phyloP scores from a whole-genome alignment of 2,329 filamentous ascomycete species.

The Trichoderma sp. region DNA sequence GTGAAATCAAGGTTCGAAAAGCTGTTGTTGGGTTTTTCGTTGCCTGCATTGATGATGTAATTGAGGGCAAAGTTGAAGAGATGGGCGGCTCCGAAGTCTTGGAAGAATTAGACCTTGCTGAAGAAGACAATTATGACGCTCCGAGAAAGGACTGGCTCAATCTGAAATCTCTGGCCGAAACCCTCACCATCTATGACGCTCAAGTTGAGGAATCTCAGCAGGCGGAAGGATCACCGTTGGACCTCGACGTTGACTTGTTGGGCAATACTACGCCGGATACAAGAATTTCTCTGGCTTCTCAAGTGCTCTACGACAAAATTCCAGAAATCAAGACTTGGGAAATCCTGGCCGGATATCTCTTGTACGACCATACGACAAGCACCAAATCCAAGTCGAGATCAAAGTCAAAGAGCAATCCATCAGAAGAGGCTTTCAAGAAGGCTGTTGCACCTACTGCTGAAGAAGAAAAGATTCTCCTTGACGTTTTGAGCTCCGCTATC shows the following conservation, averaged over 20 bases:
- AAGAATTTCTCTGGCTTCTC: conserved; percentile 81
- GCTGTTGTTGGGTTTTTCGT: conserved; percentile 90
- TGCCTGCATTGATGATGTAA: conserved; percentile 80
- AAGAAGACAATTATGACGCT: conserved; percentile 76
- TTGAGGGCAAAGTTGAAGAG: conserved; percentile 78
- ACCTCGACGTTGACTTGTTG: conserved; percentile 58
- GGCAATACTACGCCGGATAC: conserved; percentile 73
- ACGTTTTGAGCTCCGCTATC: conserved; percentile 82
- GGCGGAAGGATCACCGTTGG: conserved; percentile 48
- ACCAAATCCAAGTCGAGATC: conserved; percentile 56
- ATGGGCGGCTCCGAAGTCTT: conserved; percentile 79
- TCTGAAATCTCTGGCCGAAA: conserved; percentile 86
- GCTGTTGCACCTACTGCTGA: conserved; percentile 72
- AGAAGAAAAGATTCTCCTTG: conserved; percentile 84
- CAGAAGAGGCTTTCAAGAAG: conserved; percentile 67
- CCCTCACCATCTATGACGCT: conserved; percentile 78
- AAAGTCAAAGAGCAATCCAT: conserved; percentile 55
- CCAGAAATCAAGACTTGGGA: conserved; percentile 86
- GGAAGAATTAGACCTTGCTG: conserved; percentile 72
- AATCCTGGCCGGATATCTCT: conserved; percentile 81
- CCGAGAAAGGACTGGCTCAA: conserved; percentile 86
- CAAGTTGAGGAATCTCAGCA: conserved; percentile 64
- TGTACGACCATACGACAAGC: conserved; percentile 84
- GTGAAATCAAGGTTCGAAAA: conserved; percentile 81
- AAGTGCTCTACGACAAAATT: conserved; percentile 82